Evolutionary conservation across 495 filamentous ascomycete species (phyloP), one percentile per base, ranked within the genome.

Genomic region (Bathelium albidoporum): DNA sequence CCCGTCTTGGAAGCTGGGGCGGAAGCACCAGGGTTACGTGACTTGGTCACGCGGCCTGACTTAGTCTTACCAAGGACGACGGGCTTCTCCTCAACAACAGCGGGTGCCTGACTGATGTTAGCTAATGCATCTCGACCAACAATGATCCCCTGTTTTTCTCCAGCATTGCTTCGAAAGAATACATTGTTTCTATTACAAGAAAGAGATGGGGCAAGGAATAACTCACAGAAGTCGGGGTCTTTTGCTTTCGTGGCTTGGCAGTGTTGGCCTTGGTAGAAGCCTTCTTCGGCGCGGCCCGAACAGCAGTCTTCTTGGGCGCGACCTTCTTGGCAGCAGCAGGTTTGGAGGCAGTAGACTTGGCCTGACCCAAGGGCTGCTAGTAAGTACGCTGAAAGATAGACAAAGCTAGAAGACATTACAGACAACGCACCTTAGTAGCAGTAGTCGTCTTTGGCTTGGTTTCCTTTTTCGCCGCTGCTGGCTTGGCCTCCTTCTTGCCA

Each of bases 31-130:
- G 88, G 85, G 26, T 82, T 75, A 36, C 82, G 80, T 20, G 84
- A 83, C 86, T 96, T 96, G 53, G 89, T 86, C 65, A 95, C 87
- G 63, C 91, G 87, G 20, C 92, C 91, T 24, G 90, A 88, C 84
- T 96, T 96, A 74, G 92, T 95, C 83, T 90, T 95, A 66, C 81
- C 82, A 59, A 91, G 75, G 59, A 89, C 80, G 62, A 87, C 80
- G 68, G 88, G 83, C 78, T 90, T 86, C 61, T 91, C 86, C 58
- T 85, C 84, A 59, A 86, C 80, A 64, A 88, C 81, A 62, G 90
- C 88, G 59, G 81, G 80, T 18, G 85, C 83, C 81, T 83, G 60
- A 3, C 9, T 43, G 0, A 59, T 20, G 44, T 62, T 26, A 67
- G 12, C 32, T 58, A 59, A 39, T 22, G 24, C 22, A 34, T 43